Conservation (phyloP, 2,329 filamentous ascomycete species). For the Dactylonectria estremocensis region DNA sequence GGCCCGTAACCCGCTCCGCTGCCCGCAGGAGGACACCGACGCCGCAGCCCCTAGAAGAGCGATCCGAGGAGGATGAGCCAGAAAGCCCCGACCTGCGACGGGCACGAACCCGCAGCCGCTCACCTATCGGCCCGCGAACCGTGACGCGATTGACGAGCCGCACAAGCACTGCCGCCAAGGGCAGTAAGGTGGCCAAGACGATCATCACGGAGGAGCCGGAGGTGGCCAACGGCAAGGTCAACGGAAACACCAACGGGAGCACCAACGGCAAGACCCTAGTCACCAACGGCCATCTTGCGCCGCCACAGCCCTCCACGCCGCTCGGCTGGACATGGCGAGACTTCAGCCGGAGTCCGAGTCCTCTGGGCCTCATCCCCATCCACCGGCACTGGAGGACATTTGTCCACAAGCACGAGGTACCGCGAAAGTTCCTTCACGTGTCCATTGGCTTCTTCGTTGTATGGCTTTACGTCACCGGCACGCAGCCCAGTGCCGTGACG, state of each 20-base stretch:
- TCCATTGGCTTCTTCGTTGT: constrained; percentile 97
- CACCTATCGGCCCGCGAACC: constrained; percentile 70
- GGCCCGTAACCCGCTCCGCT: constrained; percentile 83
- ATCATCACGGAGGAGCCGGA: constrained; percentile 41
- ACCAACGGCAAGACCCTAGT: constrained; percentile 51
- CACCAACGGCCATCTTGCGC: constrained; percentile 78
- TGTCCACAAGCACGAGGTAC: constrained; percentile 97
- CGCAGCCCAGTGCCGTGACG: constrained; percentile 83
- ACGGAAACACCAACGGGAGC: no score
- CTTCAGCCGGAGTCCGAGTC: constrained; percentile 92
- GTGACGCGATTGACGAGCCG: constrained; percentile 69
- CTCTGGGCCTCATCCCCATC: constrained; percentile 94
- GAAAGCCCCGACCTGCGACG: constrained; percentile 67
- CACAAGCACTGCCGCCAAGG: constrained; percentile 54
- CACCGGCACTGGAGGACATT: constrained; percentile 93
- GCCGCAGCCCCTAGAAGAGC: constrained; percentile 74
- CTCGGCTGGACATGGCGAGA: constrained; percentile 85
- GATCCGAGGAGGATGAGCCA: constrained; percentile 65
- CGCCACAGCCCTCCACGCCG: constrained; percentile 72
- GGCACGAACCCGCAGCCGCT: constrained; percentile 80
- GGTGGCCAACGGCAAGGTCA: constrained; percentile 46
- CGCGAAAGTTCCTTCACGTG: constrained; percentile 92
- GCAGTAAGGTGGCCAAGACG: constrained; percentile 46
- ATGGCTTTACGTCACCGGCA: constrained; percentile 85
- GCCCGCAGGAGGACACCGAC: constrained; percentile 70